These are phyloP conservation scores for Beauveria brongniartii DNA, from an alignment of 2,329 filamentous ascomycete species.

Conservation along the genomic window DNA sequence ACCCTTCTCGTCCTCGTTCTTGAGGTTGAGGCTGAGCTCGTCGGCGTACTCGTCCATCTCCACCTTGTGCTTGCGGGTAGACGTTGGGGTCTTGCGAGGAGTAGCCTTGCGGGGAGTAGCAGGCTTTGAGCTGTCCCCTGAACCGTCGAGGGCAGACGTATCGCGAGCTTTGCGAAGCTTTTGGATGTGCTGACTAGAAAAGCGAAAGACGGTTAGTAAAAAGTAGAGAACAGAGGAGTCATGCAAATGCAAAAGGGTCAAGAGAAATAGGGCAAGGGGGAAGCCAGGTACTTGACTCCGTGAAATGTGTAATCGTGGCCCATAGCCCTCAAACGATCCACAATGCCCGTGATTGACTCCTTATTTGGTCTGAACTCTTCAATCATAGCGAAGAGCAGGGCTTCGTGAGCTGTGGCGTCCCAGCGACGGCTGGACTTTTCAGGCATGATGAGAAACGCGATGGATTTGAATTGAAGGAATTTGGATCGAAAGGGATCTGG, in stretches of 20 bases:
- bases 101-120: slow-evolving; percentile 20
- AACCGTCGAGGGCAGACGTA: slow-evolving; percentile 17
- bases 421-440: slow-evolving; percentile 21
- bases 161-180: slow-evolving; percentile 33
- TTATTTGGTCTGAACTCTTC: slow-evolving; percentile 28
- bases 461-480: slow-evolving; percentile 4
- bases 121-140: slow-evolving; percentile 13
- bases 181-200: slow-evolving; percentile 36
- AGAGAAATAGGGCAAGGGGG: not conserved
- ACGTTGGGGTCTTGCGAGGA: slow-evolving; percentile 23
- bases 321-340: slow-evolving; percentile 22
- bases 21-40: slow-evolving; percentile 9
- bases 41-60: slow-evolving; percentile 13
- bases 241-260: not conserved
- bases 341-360: slow-evolving; percentile 24
- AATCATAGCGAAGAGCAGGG: slow-evolving; percentile 30
- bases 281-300: slow-evolving; percentile 30
- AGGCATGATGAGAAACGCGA: slow-evolving; percentile 9
- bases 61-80: slow-evolving; percentile 19
- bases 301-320: slow-evolving; percentile 32
- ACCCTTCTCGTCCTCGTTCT: slow-evolving; percentile 18
- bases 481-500: not conserved
- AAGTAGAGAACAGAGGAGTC: not conserved
- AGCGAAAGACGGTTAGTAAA: not conserved
- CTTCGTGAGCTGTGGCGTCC: slow-evolving; percentile 30